Conservation (phyloP, 2,329 filamentous ascomycete genomes). For the Zymoseptoria crescenta region DNA sequence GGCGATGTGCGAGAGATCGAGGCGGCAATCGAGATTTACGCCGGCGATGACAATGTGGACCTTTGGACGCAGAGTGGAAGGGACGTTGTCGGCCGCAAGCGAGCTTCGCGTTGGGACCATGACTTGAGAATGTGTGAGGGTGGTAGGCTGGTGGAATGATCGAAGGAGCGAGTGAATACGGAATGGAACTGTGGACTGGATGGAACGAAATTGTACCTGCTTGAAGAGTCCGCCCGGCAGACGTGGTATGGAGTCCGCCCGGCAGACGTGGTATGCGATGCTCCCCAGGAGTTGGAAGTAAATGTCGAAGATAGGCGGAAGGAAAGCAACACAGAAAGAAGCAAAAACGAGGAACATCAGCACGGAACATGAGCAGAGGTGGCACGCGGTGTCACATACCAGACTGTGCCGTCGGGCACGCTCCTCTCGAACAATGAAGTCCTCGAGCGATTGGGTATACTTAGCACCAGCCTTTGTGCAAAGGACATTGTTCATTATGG, state of each 20-base stretch:
- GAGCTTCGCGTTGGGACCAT: background rate
- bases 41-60: conserved; percentile 75
- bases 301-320: background rate
- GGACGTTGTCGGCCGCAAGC: conserved; percentile 1
- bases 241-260: background rate
- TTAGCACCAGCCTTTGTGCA: background rate
- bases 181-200: background rate
- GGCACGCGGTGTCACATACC: too few relatives aligned
- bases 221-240: background rate
- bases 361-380: background rate
- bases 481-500: background rate
- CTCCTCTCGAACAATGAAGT: background rate
- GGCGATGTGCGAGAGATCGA: conserved; percentile 85
- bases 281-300: background rate
- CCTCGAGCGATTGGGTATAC: background rate
- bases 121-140: background rate
- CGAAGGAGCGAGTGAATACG: background rate
- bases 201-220: background rate
- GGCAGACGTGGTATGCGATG: background rate
- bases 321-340: background rate
- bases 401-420: too few relatives aligned
- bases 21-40: conserved; percentile 79
- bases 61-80: conserved; percentile 1
- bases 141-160: background rate
- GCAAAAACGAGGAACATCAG: background rate